A percentile compares a stretch with the other conserved stretches of the same genome.
Conservation (phyloP, 371 early-diverging fungal species). For the Mortierella sp. region DNA sequence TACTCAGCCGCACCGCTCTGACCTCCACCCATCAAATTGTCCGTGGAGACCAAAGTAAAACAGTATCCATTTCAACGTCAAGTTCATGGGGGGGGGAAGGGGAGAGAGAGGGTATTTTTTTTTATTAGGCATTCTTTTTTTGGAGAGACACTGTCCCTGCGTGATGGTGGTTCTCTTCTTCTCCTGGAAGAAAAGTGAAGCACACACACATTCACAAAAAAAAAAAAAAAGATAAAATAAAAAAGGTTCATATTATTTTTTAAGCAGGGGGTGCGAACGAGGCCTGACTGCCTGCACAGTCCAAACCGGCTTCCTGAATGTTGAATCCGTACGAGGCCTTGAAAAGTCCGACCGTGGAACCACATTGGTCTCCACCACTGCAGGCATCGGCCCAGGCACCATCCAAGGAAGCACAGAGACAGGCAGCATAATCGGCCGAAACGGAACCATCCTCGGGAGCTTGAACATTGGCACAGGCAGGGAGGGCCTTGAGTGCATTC, state of each 20-base stretch:
- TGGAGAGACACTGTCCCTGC: too few relatives aligned
- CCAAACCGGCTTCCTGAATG: conserved; percentile 27
- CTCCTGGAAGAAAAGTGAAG: too few relatives aligned
- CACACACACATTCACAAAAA: too few relatives aligned
- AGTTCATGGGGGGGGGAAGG: not conserved
- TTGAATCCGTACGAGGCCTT: conserved; percentile 14
- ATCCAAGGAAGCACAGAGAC: conserved; percentile 38
- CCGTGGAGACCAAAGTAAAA: too few relatives aligned
- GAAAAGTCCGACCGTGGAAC: conserved; percentile 16
- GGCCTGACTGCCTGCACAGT: conserved; percentile 13
- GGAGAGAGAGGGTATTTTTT: conserved; percentile 1
- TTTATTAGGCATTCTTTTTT: not conserved
- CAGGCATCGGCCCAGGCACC: conserved; percentile 41
- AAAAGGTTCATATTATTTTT: not conserved
- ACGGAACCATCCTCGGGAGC: conserved; percentile 12
- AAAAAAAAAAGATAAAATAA: too few relatives aligned
- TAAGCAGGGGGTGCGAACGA: conserved; percentile 12
- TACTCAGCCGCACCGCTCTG: too few relatives aligned
- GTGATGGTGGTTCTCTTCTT: too few relatives aligned
- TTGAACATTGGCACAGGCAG: conserved; percentile 24
- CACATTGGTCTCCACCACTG: conserved; percentile 17
- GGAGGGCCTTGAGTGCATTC: conserved; percentile 23
- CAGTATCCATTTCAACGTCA: too few relatives aligned
- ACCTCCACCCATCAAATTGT: not conserved
- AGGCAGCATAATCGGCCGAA: conserved; percentile 31